Evolutionary conservation across 164 flowering plant species (phyloP), one percentile per base, ranked within the genome.

Genomic region (Taxillus chinensis): DNA sequence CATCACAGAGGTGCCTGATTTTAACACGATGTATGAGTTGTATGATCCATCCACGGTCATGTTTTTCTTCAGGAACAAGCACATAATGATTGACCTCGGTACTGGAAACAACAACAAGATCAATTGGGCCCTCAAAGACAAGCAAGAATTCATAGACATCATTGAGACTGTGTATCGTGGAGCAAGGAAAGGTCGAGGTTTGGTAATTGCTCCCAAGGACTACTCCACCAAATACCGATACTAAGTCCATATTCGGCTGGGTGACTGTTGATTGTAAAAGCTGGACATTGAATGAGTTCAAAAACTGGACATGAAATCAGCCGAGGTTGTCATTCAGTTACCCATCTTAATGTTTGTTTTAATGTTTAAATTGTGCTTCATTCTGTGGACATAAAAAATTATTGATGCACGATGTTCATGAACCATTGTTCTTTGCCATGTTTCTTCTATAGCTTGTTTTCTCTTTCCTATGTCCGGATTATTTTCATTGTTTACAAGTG

Each of bases 11-110:
- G 91, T 89, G 38, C 98, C 95, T 4, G 98, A 92, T 73, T 89
- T 92, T 74, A 92, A 92, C 79, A 89, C 96, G 2, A 92, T 92
- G 98, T 89, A 89, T 48, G 98, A 92, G 71, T 69, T 92, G 63
- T 92, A 92, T 46, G 96, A 92, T 60, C 98, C 98, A 14, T 92
- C 90, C 8, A 92, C 96, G 0, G 69, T 89, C 60, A 86, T 92
- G 98, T 92, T 92, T 81, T 92, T 92, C 74, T 92, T 92, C 80
- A 78, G 95, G 61, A 92, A 92, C 93, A 89, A 92, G 79, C 98
- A 91, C 76, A 91, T 91, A 9, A 85, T 91, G 98, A 89, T 91
- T 40, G 93, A 90, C 67, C 87, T 90, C 61, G 98, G 98, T 16
- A 91, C 95, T 16, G 97, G 98, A 49, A 91, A 91, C 84, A 89